A percentile compares a stretch with the other conserved stretches of the same genome.
These are phyloP conservation scores for Pseudomassariella vexata DNA, from an alignment of 2,329 filamentous ascomycete genomes.

Conservation along the genomic window DNA sequence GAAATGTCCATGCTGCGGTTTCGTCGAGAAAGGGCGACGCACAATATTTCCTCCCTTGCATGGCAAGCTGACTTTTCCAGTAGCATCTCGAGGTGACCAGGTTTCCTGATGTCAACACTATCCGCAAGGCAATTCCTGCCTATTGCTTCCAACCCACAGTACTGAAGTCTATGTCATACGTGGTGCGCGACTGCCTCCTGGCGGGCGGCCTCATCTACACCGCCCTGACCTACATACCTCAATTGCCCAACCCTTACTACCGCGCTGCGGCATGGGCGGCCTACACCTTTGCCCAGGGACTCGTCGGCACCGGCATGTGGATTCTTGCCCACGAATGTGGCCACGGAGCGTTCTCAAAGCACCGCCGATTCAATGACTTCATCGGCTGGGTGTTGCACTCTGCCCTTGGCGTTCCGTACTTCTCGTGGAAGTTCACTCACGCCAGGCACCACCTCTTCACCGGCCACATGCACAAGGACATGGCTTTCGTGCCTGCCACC, in stretches of 20 bases:
- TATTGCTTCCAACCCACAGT: constrained; percentile 56
- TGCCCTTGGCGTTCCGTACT: constrained; percentile 62
- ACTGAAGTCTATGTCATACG: constrained; percentile 45
- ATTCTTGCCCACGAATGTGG: constrained; percentile 67
- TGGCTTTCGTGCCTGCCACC: constrained; percentile 54
- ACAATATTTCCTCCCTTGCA: background rate
- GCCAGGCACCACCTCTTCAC: constrained; percentile 64
- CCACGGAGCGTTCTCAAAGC: constrained; percentile 60
- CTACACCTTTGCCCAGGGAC: constrained; percentile 60
- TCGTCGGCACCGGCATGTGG: constrained; percentile 64
- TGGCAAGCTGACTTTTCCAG: background rate
- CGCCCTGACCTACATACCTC: constrained; percentile 48
- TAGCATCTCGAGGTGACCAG: constrained; percentile 5
- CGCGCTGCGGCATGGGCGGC: constrained; percentile 45
- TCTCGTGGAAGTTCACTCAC: constrained; percentile 68
- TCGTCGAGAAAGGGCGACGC: background rate
- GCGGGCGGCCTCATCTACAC: constrained; percentile 41
- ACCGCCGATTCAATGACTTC: constrained; percentile 50
- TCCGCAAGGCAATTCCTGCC: constrained; percentile 49
- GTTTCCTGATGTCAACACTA: constrained; percentile 42
- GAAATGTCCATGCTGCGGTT: background rate
- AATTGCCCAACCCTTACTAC: constrained; percentile 35
- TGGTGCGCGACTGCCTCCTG: constrained; percentile 49
- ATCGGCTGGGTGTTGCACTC: constrained; percentile 63
- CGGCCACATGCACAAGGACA: constrained; percentile 63